Evolutionary conservation across 805 yeast species (phyloP).

Genomic region (Metschnikowia matae): DNA sequence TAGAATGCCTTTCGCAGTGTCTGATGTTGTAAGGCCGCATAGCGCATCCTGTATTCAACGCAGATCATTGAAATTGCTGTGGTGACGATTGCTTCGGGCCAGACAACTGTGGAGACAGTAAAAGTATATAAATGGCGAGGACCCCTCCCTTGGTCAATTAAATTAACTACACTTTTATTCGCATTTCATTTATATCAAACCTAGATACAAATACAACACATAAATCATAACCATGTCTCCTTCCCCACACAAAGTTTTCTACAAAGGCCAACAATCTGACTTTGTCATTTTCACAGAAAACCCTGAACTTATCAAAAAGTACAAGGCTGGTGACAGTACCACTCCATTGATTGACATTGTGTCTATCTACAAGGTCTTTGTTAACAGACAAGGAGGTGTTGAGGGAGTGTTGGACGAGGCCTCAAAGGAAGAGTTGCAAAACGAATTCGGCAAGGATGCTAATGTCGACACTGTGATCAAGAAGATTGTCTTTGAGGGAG

Average conservation of each 20-base stretch:
- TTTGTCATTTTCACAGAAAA: conserved; percentile 64
- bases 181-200: not conserved
- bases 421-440: conserved; percentile 56
- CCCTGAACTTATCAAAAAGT: conserved; percentile 44
- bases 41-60: conserved; percentile 1
- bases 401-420: conserved; percentile 74
- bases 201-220: not conserved
- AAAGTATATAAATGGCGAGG: conserved; percentile 4
- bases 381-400: conserved; percentile 59
- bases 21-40: conserved; percentile 4
- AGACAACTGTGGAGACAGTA: not conserved
- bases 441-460: conserved; percentile 60
- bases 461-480: conserved; percentile 55
- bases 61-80: conserved; percentile 2
- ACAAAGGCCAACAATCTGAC: conserved; percentile 62
- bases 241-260: conserved; percentile 51
- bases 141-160: not conserved
- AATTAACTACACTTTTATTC: not conserved
- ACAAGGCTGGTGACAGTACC: conserved; percentile 46
- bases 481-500: conserved; percentile 58
- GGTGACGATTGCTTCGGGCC: conserved; percentile 6
- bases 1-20: not conserved
- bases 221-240: conserved; percentile 11
- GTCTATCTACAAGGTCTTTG: conserved; percentile 61
- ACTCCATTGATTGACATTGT: conserved; percentile 60